Conservation (phyloP, 2,329 filamentous ascomycete species). For the Eutypella sp. region DNA sequence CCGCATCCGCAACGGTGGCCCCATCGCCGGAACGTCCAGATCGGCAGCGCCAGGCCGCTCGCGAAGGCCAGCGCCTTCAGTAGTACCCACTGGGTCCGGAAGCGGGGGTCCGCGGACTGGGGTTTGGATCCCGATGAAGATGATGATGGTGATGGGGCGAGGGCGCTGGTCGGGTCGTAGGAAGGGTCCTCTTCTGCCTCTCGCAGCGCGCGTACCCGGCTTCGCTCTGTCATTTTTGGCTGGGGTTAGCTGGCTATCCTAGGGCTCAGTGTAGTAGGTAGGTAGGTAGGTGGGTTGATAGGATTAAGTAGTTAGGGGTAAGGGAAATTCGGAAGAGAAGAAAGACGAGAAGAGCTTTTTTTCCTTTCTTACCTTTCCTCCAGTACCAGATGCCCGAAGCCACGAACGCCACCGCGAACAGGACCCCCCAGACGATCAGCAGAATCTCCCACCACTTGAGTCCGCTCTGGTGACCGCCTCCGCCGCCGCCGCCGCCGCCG, state of each 20-base stretch:
- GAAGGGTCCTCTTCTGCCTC: too few relatives aligned
- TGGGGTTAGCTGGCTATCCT: not conserved
- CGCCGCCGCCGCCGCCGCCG: not conserved
- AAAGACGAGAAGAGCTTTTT: not conserved
- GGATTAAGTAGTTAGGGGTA: not conserved
- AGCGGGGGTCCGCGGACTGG: not conserved
- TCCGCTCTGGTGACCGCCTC: not conserved
- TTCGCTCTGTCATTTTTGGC: too few relatives aligned
- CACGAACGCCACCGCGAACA: not conserved
- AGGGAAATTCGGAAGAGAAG: not conserved
- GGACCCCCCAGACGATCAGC: not conserved
- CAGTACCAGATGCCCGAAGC: not conserved
- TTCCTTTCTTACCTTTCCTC: not conserved
- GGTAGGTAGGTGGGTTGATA: not conserved
- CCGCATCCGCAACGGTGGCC: not conserved
- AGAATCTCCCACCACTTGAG: not conserved
- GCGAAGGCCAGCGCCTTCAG: constrained; percentile 9
- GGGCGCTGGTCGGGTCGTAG: not conserved
- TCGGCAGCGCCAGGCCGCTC: constrained; percentile 7
- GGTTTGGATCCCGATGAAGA: not conserved
- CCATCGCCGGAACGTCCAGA: constrained; percentile 8
- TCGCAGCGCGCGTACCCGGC: too few relatives aligned
- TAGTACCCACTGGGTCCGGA: not conserved
- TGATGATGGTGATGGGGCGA: not conserved
- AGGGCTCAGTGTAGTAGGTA: too few relatives aligned